These are phyloP conservation scores for Prototheca wickerhamii DNA, from an alignment of 163 green algal species.

Conservation along the genomic window DNA sequence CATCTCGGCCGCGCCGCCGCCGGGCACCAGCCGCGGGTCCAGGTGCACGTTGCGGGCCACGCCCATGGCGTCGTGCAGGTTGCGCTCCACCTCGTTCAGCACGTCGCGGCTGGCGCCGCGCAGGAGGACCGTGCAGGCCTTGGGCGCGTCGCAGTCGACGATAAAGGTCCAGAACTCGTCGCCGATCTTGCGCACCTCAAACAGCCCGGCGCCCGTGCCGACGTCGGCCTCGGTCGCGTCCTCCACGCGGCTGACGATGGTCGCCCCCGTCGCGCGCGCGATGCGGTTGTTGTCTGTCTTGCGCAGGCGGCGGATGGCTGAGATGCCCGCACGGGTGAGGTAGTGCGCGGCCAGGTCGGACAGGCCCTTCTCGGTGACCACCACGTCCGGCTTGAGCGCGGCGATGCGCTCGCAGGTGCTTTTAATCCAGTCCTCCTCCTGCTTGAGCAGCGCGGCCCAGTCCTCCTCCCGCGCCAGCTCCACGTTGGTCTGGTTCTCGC, in stretches of 20 bases:
- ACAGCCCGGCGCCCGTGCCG: conserved; percentile 81
- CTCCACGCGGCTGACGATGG: conserved; percentile 83
- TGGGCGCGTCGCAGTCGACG: conserved; percentile 93
- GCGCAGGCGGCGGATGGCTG: conserved; percentile 86
- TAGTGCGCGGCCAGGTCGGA: conserved; percentile 91
- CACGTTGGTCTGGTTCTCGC: conserved; percentile 98
- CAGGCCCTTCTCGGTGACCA: conserved; percentile 97
- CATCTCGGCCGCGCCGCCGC: conserved; percentile 96
- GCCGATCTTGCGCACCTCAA: conserved; percentile 95
- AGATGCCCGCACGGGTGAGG: conserved; percentile 84
- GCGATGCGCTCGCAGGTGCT: conserved; percentile 73
- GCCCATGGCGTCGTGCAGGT: conserved; percentile 88
- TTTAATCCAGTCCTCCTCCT: conserved; percentile 92
- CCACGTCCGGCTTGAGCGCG: conserved; percentile 92
- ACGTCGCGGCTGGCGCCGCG: conserved; percentile 90
- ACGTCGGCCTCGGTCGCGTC: conserved; percentile 87
- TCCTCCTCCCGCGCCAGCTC: conserved; percentile 97
- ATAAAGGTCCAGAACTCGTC: conserved; percentile 99
- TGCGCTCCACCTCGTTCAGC: conserved; percentile 94
- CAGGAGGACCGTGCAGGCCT: conserved; percentile 94
- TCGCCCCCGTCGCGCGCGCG: conserved; percentile 84
- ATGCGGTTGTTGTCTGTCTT: conserved; percentile 97
- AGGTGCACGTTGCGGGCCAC: conserved; percentile 85
- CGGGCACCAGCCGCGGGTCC: conserved; percentile 88
- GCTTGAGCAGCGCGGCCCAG: conserved; percentile 88